Evolutionary conservation across 2,329 filamentous ascomycete genomes (phyloP).

Genomic region (Decorospora gaudefroyi): DNA sequence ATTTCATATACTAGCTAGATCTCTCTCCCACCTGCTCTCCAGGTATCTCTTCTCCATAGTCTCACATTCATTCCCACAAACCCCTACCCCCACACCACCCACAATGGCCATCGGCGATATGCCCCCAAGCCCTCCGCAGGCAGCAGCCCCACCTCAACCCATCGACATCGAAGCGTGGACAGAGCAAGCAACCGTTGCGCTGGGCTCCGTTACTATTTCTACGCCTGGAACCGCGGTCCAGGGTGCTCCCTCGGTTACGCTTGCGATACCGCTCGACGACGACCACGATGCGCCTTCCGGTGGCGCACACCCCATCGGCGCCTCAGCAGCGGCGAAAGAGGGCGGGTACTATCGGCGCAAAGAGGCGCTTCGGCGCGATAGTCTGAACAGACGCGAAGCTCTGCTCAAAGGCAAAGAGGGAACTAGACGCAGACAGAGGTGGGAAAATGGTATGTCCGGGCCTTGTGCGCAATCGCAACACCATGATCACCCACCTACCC

Average conservation of each 20-base stretch:
- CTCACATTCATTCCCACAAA: neutral
- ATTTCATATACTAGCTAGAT: constrained; percentile 1
- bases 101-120: constrained; percentile 44
- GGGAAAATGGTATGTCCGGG: constrained; percentile 79
- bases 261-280: constrained; percentile 82
- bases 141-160: constrained; percentile 27
- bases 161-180: constrained; percentile 57
- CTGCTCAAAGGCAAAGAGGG: constrained; percentile 90
- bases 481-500: no score
- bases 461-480: constrained; percentile 8
- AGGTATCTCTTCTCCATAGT: neutral
- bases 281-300: constrained; percentile 48
- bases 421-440: constrained; percentile 79
- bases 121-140: constrained; percentile 28
- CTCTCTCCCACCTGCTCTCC: neutral
- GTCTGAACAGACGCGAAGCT: constrained; percentile 69
- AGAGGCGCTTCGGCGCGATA: constrained; percentile 63
- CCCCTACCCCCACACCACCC: constrained; percentile 17
- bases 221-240: constrained; percentile 38
- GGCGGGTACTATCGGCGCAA: constrained; percentile 58
- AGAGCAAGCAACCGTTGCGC: constrained; percentile 51
- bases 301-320: constrained; percentile 30
- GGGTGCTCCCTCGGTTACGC: constrained; percentile 64
- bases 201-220: constrained; percentile 50
- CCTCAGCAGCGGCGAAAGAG: constrained; percentile 47